Evolutionary conservation across 257 asterid species (phyloP).

Genomic region (Lycium barbarum): DNA sequence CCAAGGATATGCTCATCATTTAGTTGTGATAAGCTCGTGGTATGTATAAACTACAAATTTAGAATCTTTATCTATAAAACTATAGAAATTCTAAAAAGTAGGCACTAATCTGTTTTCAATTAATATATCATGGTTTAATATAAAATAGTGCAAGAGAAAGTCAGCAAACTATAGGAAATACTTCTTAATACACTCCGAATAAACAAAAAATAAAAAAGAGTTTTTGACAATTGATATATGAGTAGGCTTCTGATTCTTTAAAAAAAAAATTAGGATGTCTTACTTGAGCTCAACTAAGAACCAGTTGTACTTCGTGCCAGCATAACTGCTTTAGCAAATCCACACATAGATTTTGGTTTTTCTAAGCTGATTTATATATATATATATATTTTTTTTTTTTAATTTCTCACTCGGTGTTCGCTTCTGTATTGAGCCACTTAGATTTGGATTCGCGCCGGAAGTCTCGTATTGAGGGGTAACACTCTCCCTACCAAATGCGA

Average conservation of each 20-base stretch:
- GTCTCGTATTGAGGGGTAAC: not conserved
- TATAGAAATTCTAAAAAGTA: not conserved
- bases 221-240: not conserved
- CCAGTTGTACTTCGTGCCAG: constrained; percentile 1
- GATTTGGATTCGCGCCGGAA: not conserved
- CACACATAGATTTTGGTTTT: not conserved
- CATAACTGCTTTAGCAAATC: not conserved
- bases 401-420: fast-evolving
- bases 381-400: no score
- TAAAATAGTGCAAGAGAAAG: not conserved
- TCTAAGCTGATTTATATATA: not conserved
- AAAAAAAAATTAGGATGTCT: not conserved
- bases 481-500: fast-evolving
- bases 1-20: not conserved
- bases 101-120: not conserved
- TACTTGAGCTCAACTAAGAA: constrained; percentile 25
- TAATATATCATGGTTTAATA: not conserved
- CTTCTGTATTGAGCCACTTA: not conserved
- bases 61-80: not conserved
- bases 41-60: not conserved
- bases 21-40: not conserved
- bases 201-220: not conserved
- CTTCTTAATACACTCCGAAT: not conserved
- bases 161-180: not conserved
- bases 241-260: not conserved